Conservation (phyloP, 1,284 basidiomycete species). For the Heterobasidion occidentale region DNA sequence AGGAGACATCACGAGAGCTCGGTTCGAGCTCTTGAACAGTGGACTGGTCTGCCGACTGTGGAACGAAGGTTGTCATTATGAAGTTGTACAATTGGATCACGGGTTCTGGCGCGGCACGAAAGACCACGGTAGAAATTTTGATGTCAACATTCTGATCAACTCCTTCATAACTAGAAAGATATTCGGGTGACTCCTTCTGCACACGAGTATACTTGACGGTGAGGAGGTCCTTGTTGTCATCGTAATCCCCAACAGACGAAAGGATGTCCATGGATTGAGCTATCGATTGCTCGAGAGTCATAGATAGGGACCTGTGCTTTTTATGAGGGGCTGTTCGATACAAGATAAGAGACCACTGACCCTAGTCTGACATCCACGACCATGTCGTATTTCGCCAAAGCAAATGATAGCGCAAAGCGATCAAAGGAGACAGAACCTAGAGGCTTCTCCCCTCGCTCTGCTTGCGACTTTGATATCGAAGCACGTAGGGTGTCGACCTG, state of each 20-base stretch:
- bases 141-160: slow-evolving; percentile 88
- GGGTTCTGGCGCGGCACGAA: slow-evolving; percentile 88
- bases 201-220: slow-evolving; percentile 80
- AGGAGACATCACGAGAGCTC: slow-evolving; percentile 5
- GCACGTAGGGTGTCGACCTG: slow-evolving; percentile 85
- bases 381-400: slow-evolving; percentile 81
- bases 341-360: slow-evolving; percentile 29
- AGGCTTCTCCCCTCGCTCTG: slow-evolving; percentile 55
- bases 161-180: slow-evolving; percentile 74
- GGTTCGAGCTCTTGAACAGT: slow-evolving; percentile 4
- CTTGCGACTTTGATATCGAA: slow-evolving; percentile 66
- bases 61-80: slow-evolving; percentile 94
- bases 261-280: slow-evolving; percentile 62
- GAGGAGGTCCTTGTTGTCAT: slow-evolving; percentile 66
- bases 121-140: slow-evolving; percentile 88
- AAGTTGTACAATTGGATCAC: slow-evolving; percentile 93
- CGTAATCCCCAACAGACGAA: slow-evolving; percentile 55
- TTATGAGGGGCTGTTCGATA: slow-evolving; percentile 4
- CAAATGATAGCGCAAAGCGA: slow-evolving; percentile 72
- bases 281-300: slow-evolving; percentile 64
- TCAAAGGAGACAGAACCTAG: slow-evolving; percentile 81
- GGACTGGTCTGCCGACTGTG: slow-evolving; percentile 23
- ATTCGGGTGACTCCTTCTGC: slow-evolving; percentile 85
- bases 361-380: slow-evolving; percentile 80
- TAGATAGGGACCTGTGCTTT: slow-evolving; percentile 48